Evolutionary conservation across 305 asterid species (phyloP).

Genomic region (Fraxinus baroniana): DNA sequence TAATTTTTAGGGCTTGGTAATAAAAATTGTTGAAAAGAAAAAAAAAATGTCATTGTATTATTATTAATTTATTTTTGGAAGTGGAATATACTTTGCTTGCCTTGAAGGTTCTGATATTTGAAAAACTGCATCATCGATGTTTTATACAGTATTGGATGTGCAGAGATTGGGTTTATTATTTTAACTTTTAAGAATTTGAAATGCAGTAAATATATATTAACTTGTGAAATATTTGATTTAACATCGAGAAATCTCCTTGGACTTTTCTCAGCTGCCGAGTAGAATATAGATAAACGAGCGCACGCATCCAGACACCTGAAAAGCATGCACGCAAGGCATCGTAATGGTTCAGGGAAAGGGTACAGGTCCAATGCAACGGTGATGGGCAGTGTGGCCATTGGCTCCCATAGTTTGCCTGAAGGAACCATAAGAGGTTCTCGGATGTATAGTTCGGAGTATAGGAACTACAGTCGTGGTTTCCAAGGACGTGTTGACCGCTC

Average conservation of each 20-base stretch:
- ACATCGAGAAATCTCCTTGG: constrained; percentile 25
- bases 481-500: constrained; percentile 59
- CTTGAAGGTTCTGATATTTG: not conserved
- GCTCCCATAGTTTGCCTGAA: constrained; percentile 62
- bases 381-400: constrained; percentile 42
- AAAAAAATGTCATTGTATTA: not conserved
- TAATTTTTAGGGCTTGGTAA: not conserved
- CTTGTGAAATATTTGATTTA: constrained; percentile 20
- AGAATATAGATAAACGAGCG: not conserved
- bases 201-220: not conserved
- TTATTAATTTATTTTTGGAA: not conserved
- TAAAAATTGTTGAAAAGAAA: not conserved
- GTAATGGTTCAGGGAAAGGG: constrained; percentile 61
- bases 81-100: not conserved
- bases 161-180: not conserved
- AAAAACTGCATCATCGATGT: constrained; percentile 7
- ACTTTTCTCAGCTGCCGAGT: constrained; percentile 20
- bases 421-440: constrained; percentile 60
- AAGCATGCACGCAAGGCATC: constrained; percentile 71
- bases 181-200: not conserved
- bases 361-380: constrained; percentile 63
- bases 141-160: not conserved
- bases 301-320: constrained; percentile 7
- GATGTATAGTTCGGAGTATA: constrained; percentile 44
- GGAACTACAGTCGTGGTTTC: constrained; percentile 57